These are phyloP conservation scores for Arachnomyces sp. DNA, from an alignment of 2,329 filamentous ascomycete species.

Conservation along the genomic window DNA sequence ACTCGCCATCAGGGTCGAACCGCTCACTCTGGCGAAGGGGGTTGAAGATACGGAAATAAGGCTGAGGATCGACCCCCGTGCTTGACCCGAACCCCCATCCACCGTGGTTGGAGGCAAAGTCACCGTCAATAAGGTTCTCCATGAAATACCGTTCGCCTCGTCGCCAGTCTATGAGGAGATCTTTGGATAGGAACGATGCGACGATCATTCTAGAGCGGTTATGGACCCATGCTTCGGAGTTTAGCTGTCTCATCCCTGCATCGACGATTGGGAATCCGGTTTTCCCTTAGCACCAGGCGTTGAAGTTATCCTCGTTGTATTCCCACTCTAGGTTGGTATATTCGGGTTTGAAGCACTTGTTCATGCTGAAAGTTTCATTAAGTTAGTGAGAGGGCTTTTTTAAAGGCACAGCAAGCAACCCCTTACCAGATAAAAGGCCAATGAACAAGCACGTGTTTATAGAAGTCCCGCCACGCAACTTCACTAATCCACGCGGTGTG, in stretches of 20 bases:
- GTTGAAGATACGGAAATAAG: conserved; percentile 88
- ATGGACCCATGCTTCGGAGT: conserved; percentile 65
- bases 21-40: conserved; percentile 76
- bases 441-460: conserved; percentile 72
- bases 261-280: conserved; percentile 81
- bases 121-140: conserved; percentile 69
- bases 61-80: conserved; percentile 73
- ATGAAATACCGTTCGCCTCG: conserved; percentile 77
- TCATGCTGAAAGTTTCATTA: conserved; percentile 57
- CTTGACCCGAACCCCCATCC: conserved; percentile 60
- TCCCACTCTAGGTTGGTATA: conserved; percentile 79
- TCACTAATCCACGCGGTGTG: conserved; percentile 71
- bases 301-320: conserved; percentile 60
- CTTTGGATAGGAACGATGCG: conserved; percentile 71
- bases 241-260: conserved; percentile 74
- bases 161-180: conserved; percentile 74
- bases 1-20: conserved; percentile 69
- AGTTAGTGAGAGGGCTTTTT: not conserved
- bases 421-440: conserved; percentile 61
- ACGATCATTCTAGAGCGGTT: conserved; percentile 80
- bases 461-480: conserved; percentile 81
- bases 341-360: conserved; percentile 72
- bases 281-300: conserved; percentile 62
- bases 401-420: too few relatives aligned
- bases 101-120: conserved; percentile 70